Base-by-base conservation (phyloP, 2,329 filamentous ascomycete species). In the Colletotrichum shisoi region DNA sequence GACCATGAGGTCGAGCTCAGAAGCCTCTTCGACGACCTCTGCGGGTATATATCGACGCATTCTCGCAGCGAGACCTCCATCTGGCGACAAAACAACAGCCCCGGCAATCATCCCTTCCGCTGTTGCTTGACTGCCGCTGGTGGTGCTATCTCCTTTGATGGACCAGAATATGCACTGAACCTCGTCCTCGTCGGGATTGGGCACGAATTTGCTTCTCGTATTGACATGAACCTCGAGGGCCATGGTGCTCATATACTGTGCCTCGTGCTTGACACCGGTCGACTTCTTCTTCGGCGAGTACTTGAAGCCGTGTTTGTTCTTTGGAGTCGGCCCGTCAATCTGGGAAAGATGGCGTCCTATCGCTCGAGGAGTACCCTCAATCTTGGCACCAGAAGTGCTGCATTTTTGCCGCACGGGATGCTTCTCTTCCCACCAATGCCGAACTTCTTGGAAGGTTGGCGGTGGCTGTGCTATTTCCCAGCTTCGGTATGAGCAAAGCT, bases 161-260 rank as follows among this genome's bases (percentile, higher is more conserved):
- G 89, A 91, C 94, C 94, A 99, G 74, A 98, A 96, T 6, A 98
- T 85, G 73, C 91, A 93, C 69, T 91, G 87, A 3, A 99, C 87
- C 72, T 94, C 91, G 75, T 99, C 95, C 71, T 96, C 86, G 71
- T 94, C 92, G 0, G 95, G 95, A 73, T 99, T 93, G 1, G 95
- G 93, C 2, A 93, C 86, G 9, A 97, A 83, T 56, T 87, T 88
- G 7, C 88, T 92, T 63, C 94, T 86, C 4, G 91, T 95, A 72
- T 96, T 97, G 69, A 96, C 90, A 75, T 99, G 94, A 4, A 98
- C 80, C 75, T 99, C 95, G 7, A 99, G 79, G 71, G 93, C 96
- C 92, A 99, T 94, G 19, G 91, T 93, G 71, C 92, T 97, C 95
- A 99, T 98, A 76, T 97, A 96, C 72, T 95, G 91, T 3, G 88